Base-by-base conservation (phyloP, 2,329 filamentous ascomycete genomes). In the Penicillium sp. region DNA sequence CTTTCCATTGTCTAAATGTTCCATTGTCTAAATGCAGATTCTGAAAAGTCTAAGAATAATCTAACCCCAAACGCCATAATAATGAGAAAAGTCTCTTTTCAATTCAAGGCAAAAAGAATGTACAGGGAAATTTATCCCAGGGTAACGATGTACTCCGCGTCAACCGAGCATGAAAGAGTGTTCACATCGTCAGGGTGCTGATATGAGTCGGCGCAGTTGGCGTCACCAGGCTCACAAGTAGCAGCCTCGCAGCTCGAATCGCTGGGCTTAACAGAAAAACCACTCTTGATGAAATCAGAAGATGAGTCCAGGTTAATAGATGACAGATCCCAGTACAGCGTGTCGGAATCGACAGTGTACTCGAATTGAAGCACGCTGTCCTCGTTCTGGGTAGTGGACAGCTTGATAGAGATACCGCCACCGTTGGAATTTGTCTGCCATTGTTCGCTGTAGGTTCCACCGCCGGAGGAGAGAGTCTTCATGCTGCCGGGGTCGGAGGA, bases 241-340 rank as follows among this genome's bases (percentile, higher is more conserved):
- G 72, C 68, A 35, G 64, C 53, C 2, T 57, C 54, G 66, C 75
- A 77, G 62, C 59, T 65, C 27, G 57, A 41, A 55, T 74, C 69
- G 43, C 66, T 64, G 33, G 73, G 69, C 27, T 53, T 58, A 11
- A 72, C 70, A 10, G 63, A 68, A 60, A 75, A 72, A 39, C 74
- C 75, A 19, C 59, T 55, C 31, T 69, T 65, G 49, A 70, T 56
- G 61, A 77, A 77, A 7, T 67, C 65, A 22, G 75, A 74, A 49
- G 63, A 60, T 33, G 54, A 43, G 51, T 67, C 63, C 51, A 74
- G 61, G 58, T 77, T 66, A 63, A 77, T 75, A 56, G 69, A 74
- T 49, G 75, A 77, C 39, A 76, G 63, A 57, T 77, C 75, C 71
- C 74, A 77, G 69, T 59, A 76, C 44, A 77, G 66, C 7, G 62